phyloP scores from a whole-genome alignment of 2,329 filamentous ascomycete genomes.

The Talaromyces albobiverticillius region DNA sequence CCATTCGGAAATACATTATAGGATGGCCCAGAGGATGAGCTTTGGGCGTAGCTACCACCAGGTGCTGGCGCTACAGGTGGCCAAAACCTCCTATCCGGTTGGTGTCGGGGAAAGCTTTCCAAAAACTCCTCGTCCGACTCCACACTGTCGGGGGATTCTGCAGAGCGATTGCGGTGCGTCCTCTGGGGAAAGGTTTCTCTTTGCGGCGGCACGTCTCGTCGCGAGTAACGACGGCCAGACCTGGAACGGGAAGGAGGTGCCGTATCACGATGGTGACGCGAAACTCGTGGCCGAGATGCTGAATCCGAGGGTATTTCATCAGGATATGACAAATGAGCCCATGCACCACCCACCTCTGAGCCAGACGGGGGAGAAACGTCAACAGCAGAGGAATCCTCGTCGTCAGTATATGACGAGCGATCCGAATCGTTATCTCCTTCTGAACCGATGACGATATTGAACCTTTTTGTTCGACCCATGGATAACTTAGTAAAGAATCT shows the following conservation, averaged over 20 bases:
- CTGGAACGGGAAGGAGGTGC: constrained; percentile 35
- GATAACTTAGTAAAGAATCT: constrained; percentile 11
- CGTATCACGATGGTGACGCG: constrained; percentile 35
- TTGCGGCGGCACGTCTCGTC: constrained; percentile 29
- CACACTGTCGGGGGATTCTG: constrained; percentile 59
- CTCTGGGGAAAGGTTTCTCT: constrained; percentile 36
- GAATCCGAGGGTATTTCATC: constrained; percentile 49
- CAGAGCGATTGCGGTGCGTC: constrained; percentile 44
- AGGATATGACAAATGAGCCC: constrained; percentile 40
- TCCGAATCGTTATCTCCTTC: constrained; percentile 37
- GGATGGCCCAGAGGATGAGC: constrained; percentile 39
- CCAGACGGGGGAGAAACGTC: constrained; percentile 42
- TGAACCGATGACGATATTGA: constrained; percentile 43
- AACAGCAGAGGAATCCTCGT: constrained; percentile 42
- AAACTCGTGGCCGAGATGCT: constrained; percentile 41
- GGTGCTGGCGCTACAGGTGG: constrained; percentile 26
- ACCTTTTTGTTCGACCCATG: constrained; percentile 26
- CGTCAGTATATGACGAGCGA: constrained; percentile 39
- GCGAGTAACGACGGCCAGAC: constrained; percentile 35
- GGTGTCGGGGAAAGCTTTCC: constrained; percentile 41
- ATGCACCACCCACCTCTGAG: constrained; percentile 32
- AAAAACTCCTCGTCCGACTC: constrained; percentile 64
- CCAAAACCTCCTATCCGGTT: constrained; percentile 34
- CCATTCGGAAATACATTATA: constrained; percentile 34
- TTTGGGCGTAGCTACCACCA: constrained; percentile 36